Base-by-base conservation (phyloP, 305 asterid genomes). In the Rubia peregrina region DNA sequence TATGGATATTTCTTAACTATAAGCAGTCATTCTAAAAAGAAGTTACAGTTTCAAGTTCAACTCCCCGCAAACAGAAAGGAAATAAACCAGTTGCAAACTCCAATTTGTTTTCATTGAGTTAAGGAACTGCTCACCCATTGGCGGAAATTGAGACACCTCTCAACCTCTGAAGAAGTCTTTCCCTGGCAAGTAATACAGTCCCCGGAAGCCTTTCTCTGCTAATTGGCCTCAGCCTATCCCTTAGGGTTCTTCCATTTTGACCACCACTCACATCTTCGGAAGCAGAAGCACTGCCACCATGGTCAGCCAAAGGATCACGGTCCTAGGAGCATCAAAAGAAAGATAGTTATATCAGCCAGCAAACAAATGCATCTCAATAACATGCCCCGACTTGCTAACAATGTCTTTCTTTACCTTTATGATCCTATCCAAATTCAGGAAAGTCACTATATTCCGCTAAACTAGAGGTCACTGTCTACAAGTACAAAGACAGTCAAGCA, bases 171-270 rank as follows among this genome's bases (percentile, higher is more conserved):
- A 93, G 75, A 79, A 93, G 96, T 77, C 96, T 83, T 73, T 93
- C 98, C 80, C 95, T 85, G 21, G 97, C 98, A 80, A 91, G 96
- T 46, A 93, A 53, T 21, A 91, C 97, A 43, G 88, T 80, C 82
- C 90, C 89, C 4, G 98, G 97, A 74, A 93, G 97, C 82, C 93
- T 82, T 68, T 85, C 92, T 72, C 79, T 85, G 70, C 81, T 83
- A 73, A 78, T 49, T 55, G 69, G 66, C 74, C 88, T 81, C 73
- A 71, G 57, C 79, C 88, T 81, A 68, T 77, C 89, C 72, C 56
- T 83, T 49, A 40, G 68, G 68, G 73, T 77, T 64, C 64, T 61
- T 41, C 67, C 78, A 69, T 74, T 75, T 41, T 74, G 88, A 9
- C 85, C 75, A 59, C 30, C 78, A 69, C 66, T 79, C 57, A 33